Evolutionary conservation across 2,329 filamentous ascomycete genomes (phyloP).

Genomic region (Trichoderma asperellum): DNA sequence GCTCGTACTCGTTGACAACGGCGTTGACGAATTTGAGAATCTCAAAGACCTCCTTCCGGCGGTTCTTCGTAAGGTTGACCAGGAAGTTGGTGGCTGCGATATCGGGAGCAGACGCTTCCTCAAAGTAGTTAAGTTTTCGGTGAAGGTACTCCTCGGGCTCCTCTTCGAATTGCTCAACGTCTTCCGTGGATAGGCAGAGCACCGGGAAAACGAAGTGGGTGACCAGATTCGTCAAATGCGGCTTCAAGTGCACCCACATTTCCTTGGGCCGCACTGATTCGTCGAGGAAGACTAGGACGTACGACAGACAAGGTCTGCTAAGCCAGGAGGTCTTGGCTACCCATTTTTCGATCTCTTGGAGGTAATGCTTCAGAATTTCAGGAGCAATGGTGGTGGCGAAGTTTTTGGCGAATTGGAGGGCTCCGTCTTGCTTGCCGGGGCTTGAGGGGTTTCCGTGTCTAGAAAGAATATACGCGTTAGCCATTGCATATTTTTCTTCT

Average conservation of each 20-base stretch:
- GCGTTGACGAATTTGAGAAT: constrained; percentile 94
- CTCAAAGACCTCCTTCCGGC: constrained; percentile 93
- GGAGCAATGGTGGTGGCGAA: constrained; percentile 92
- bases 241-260: constrained; percentile 94
- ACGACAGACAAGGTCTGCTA: constrained; percentile 89
- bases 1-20: constrained; percentile 91
- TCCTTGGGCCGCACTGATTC: constrained; percentile 97
- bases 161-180: constrained; percentile 89
- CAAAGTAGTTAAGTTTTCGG: constrained; percentile 95
- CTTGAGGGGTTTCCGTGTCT: constrained; percentile 89
- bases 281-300: constrained; percentile 92
- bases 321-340: constrained; percentile 93
- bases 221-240: constrained; percentile 89
- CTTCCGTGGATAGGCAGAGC: constrained; percentile 87
- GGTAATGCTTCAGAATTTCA: constrained; percentile 93
- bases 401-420: constrained; percentile 81
- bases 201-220: constrained; percentile 96
- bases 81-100: constrained; percentile 96
- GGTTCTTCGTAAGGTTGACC: constrained; percentile 88
- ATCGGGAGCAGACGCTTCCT: constrained; percentile 93
- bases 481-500: background rate
- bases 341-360: constrained; percentile 96
- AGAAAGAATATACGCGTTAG: constrained; percentile 24
- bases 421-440: constrained; percentile 74
- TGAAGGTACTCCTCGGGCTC: constrained; percentile 97